Evolutionary conservation across 148 eudicot species (phyloP).

Genomic region (Bassia scoparia): DNA sequence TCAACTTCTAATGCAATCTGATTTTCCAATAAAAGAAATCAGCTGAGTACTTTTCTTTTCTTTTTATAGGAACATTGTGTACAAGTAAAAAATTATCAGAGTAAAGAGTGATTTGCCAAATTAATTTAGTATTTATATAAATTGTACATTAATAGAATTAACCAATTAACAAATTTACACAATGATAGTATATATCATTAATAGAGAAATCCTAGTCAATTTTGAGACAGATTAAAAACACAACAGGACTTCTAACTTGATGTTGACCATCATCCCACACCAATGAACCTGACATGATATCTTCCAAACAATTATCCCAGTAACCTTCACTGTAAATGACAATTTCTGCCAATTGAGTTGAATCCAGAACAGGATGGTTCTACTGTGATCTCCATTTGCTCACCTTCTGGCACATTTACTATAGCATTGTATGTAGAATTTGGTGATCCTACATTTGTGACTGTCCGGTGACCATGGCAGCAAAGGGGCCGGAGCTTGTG

Average conservation of each 20-base stretch:
- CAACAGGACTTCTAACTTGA: slow-evolving; percentile 48
- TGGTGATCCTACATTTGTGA: slow-evolving; percentile 38
- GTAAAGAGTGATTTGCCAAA: too few relatives aligned
- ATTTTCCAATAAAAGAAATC: too few relatives aligned
- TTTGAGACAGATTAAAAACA: slow-evolving; percentile 26
- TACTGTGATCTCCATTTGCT: slow-evolving; percentile 21
- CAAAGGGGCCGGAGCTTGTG: slow-evolving; percentile 19
- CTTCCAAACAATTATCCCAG: slow-evolving; percentile 22
- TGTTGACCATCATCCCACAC: slow-evolving; percentile 47
- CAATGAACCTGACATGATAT: slow-evolving; percentile 32
- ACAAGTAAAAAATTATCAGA: too few relatives aligned
- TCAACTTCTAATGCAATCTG: too few relatives aligned
- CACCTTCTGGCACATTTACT: slow-evolving; percentile 2
- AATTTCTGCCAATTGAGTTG: slow-evolving; percentile 21
- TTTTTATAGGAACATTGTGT: too few relatives aligned
- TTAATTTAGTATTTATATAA: too few relatives aligned
- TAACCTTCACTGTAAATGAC: slow-evolving; percentile 28
- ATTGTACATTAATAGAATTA: too few relatives aligned
- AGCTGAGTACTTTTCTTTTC: too few relatives aligned
- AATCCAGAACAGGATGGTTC: slow-evolving; percentile 28
- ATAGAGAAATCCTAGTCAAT: too few relatives aligned
- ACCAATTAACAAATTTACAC: too few relatives aligned
- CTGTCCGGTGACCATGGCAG: slow-evolving; percentile 25
- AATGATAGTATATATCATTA: too few relatives aligned
- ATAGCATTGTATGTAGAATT: slow-evolving; percentile 21